Evolutionary conservation across 129 eudicot species (phyloP), one percentile per base, ranked within the genome.

Genomic region (Silybum marianum): DNA sequence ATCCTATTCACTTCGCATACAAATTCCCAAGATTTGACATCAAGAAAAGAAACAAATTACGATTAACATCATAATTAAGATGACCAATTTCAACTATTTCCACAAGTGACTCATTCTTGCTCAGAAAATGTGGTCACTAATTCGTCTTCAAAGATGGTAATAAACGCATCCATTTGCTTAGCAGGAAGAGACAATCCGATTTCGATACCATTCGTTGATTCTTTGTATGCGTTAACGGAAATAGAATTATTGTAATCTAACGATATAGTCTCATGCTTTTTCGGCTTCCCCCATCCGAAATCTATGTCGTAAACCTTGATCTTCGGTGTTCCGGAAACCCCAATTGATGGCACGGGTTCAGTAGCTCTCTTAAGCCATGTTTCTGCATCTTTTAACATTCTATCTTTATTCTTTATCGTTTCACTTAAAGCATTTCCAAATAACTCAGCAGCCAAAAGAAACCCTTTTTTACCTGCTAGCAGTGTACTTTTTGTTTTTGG

Each of bases 231-330:
- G 21, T 42, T 83, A 40, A 78, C 74, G 16, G 86, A 83, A 13
- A 83, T 63, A 8, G 86, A 60, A 42, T 79, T 70, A 8, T 30
- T 58, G 42, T 76, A 66, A 71, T 83, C 82, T 12, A 77, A 38
- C 1, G 86, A 78, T 6, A 79, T 48, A 0, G 82, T 78, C 32
- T 83, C 83, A 9, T 62, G 71, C 58, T 78, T 83, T 77, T 22
- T 39, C 14, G 86, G 86, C 60, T 71, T 83, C n/a, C 82, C 86
- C 86, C 86, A 78, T 25, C 80, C 87, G 18, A 84, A 84, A 73
- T 78, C 87, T 3, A 70, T 0, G 6, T 84, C 83, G 44, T 84
- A 84, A 36, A 78, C 10, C 71, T 73, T 84, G 4, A 72, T 44
- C 80, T 84, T 84, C 3, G 87, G 83, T 18, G 80, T 44, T 65